A percentile compares a stretch with the other conserved stretches of the same genome.
Evolutionary conservation across 345 rosid genomes (phyloP).

Genomic region (Excoecaria cochinchinensis): DNA sequence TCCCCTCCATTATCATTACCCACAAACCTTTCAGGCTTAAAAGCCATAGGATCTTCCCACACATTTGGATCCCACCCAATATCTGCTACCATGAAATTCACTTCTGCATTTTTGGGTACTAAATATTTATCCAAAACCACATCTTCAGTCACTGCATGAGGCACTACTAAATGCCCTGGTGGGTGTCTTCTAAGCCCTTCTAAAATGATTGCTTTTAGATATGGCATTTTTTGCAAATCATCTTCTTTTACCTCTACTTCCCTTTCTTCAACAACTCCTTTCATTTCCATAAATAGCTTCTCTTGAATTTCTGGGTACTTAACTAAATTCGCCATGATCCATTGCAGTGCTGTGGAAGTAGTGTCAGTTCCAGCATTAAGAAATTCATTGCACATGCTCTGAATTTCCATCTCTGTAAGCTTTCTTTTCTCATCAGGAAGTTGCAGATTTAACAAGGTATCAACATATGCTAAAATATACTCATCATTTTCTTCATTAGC

Average conservation of each 20-base stretch:
- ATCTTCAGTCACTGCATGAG: not conserved
- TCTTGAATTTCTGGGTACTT: slow-evolving; percentile 1
- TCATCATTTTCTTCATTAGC: not conserved
- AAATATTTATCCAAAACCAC: not conserved
- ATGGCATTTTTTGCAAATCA: not conserved
- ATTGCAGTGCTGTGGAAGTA: not conserved
- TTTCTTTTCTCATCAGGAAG: not conserved
- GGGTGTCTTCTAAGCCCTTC: not conserved
- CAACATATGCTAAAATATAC: not conserved
- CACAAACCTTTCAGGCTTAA: not conserved
- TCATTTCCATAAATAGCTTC: not conserved
- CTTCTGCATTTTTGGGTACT: not conserved
- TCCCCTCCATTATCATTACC: not conserved
- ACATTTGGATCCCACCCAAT: not conserved
- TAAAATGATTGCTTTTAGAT: not conserved
- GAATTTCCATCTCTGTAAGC: not conserved
- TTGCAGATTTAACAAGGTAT: not conserved
- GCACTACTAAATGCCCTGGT: not conserved
- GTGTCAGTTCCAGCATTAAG: not conserved
- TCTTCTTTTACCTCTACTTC: not conserved
- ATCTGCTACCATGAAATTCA: not conserved
- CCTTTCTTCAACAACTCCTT: not conserved
- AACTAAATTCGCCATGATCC: not conserved
- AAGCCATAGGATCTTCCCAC: not conserved
- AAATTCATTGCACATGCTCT: not conserved